Evolutionary conservation across 2,329 filamentous ascomycete species (phyloP), one percentile per base, ranked within the genome.

Genomic region (Endoconidiophora polonica): DNA sequence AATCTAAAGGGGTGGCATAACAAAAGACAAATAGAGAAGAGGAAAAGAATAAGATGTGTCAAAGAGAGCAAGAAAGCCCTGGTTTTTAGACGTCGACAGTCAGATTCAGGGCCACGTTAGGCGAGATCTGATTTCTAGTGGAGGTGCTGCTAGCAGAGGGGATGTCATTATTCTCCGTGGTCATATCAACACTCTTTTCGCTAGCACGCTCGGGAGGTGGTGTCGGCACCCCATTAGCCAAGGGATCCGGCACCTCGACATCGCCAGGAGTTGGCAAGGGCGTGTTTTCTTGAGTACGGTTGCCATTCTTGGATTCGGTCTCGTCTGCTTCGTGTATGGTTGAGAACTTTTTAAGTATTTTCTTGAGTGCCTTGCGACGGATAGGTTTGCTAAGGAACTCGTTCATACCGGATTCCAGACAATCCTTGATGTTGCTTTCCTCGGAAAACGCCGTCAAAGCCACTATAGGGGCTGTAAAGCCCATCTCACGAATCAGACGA

Each of bases 391-490:
- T 71, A 16, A 94, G 69, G 63, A 94, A 94, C 66, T 87, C 86
- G 59, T 94, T 77, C 87, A 94, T 94, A 50, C 88, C 88, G 1
- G 81, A 86, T 53, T 90, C 86, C 62, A 91, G 82, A 62, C 84
- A 85, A 61, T 88, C 83, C 63, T 81, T 83, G 42, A 88, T 78
- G 58, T 94, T 94, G 63, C 80, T 86, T 62, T 94, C 87, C 60
- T 94, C 87, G 0, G 85, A 80, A 59, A 94, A 94, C 2, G 88
- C 88, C 9, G 87, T 94, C 42, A 95, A 67, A 0, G 88, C 88
- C 12, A 95, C 86, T 54, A 95, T 94, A 0, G 88, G 88, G 1
- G 83, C 83, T 9, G 75, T 79, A 64, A 91, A 95, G 1, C 88
- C 88, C 68, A 90, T 83, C 61, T 86, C 71, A 5, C 88, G 77